A percentile compares a stretch with the other conserved stretches of the same genome.
These are phyloP conservation scores for Pichia sp. DNA, from an alignment of 1,139 yeast genomes.

Conservation along the genomic window DNA sequence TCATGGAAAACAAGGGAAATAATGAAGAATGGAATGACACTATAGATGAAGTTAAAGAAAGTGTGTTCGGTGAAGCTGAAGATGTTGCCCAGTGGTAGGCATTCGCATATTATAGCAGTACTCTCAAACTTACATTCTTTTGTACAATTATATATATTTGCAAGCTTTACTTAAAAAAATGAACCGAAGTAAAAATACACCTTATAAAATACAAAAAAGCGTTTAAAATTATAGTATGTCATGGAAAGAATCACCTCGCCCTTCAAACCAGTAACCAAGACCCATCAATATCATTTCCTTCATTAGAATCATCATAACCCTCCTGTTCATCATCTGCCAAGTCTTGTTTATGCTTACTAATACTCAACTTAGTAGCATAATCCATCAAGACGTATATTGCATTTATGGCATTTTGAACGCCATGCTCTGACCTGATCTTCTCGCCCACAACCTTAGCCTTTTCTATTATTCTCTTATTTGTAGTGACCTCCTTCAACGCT, in stretches of 20 bases:
- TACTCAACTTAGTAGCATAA: constrained; percentile 57
- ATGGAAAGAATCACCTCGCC: neutral
- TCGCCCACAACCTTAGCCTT: constrained; percentile 62
- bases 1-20: constrained; percentile 42
- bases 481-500: constrained; percentile 65
- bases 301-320: neutral
- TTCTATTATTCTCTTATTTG: constrained; percentile 59
- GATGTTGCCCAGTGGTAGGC: constrained; percentile 84
- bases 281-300: constrained; percentile 23
- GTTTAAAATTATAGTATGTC: neutral
- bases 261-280: constrained; percentile 34
- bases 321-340: constrained; percentile 12
- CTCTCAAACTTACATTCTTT: neutral
- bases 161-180: neutral
- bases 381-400: constrained; percentile 73
- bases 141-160: neutral
- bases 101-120: neutral
- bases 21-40: constrained; percentile 54
- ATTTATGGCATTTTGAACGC: constrained; percentile 73
- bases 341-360: constrained; percentile 19
- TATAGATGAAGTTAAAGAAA: constrained; percentile 50
- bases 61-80: constrained; percentile 94
- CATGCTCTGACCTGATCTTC: constrained; percentile 64
- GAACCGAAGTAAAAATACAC: neutral
- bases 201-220: neutral